A percentile compares a stretch with the other conserved stretches of the same genome.
phyloP scores from a whole-genome alignment of 148 eudicot genomes.

The Diospyros kaki region DNA sequence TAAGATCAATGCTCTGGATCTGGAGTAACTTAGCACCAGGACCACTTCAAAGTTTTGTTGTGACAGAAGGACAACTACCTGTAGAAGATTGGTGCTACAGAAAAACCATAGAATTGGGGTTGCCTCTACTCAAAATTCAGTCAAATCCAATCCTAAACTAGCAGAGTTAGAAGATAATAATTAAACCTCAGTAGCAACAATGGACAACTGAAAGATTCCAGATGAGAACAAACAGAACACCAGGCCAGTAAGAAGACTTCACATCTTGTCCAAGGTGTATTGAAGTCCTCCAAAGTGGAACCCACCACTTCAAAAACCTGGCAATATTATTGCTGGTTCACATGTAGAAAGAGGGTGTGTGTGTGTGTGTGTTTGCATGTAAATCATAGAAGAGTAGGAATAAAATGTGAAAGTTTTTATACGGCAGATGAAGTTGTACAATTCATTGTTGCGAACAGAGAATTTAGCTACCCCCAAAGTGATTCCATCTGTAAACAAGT shows the following conservation, averaged over 20 bases:
- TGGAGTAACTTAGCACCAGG: constrained; percentile 6
- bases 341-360: background rate
- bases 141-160: background rate
- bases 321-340: background rate
- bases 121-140: background rate
- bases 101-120: background rate
- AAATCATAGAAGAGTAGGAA: background rate
- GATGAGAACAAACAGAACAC: background rate
- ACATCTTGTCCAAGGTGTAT: background rate
- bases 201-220: too few species aligned
- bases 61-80: background rate
- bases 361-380: background rate
- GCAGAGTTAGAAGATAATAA: background rate
- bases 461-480: background rate
- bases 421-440: background rate
- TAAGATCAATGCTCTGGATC: constrained; percentile 1
- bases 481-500: background rate
- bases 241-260: background rate
- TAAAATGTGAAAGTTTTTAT: background rate
- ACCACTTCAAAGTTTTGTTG: background rate
- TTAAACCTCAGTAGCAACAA: background rate
- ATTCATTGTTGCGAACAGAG: background rate
- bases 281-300: background rate
- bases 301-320: background rate
- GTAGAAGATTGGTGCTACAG: background rate